Evolutionary conservation across 2,329 filamentous ascomycete species (phyloP), one percentile per base, ranked within the genome.

Genomic region (Pseudogymnoascus verrucosus): DNA sequence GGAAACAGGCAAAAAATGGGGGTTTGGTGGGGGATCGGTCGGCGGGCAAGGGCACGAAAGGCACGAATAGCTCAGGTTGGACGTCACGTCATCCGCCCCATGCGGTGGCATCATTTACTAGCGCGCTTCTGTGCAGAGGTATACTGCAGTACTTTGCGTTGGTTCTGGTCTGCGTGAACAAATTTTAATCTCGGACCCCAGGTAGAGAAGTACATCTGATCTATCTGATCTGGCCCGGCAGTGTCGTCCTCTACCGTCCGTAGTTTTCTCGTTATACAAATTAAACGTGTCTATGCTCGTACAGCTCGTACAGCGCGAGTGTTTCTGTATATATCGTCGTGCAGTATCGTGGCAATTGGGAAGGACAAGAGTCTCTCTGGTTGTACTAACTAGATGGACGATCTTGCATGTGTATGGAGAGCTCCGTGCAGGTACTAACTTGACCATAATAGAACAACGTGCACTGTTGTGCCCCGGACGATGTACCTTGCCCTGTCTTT

Each of bases 41-140:
- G 14, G 26, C 2, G 51, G 47, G 47, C 23, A 4, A 31, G 19
- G 42, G 51, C 51, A 36, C 51, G 51, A 4, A 31, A 11, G 42
- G 51, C 51, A 36, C 51, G 51, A 57, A 57, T 57, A 57, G 51
- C n/a, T 57, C n/a, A 34, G 5, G 51, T 57, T 7, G 51, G 51
- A 34, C 51, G 51, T 57, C 51, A 57, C 51, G 51, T 57, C 51
- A 57, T 57, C 51, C 2, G 51, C 28, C 51, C 51, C 51, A 57
- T 57, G 51, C 51, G 5, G 51, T 57, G 51, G 51, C 51, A 57
- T 57, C 51, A 57, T 57, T 10, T 34, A 57, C 51, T 57, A 57
- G 51, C 51, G 51, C 28, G 10, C 2, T 19, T 34, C n/a, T n/a
- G 4, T 34, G 16, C 51, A 57, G 26, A 16, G 47, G 47, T 19